Evolutionary conservation across 2,329 filamentous ascomycete genomes (phyloP).

Genomic region (Chrysoporthe deuterocubensis): DNA sequence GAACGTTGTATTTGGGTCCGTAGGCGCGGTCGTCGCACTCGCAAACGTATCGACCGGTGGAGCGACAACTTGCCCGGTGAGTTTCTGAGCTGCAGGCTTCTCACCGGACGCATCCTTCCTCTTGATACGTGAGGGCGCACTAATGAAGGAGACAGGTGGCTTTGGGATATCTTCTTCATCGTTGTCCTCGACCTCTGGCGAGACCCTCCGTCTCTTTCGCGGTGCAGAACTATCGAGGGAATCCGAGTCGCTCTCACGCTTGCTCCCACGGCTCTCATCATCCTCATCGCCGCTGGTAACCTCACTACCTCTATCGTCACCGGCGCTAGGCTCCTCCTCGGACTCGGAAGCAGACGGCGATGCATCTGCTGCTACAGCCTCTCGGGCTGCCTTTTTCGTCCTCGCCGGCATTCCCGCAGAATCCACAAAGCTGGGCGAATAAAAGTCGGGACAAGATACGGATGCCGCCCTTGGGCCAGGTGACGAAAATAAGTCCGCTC

Average conservation of each 20-base stretch:
- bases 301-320: constrained; percentile 18
- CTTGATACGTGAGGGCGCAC: constrained; percentile 59
- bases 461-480: not conserved
- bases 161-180: constrained; percentile 39
- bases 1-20: constrained; percentile 67
- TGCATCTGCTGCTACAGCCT: constrained; percentile 9
- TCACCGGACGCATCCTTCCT: constrained; percentile 36
- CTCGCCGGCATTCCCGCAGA: constrained; percentile 20
- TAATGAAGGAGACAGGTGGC: constrained; percentile 45
- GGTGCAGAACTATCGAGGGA: constrained; percentile 46
- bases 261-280: constrained; percentile 23
- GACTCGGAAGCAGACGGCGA: constrained; percentile 15
- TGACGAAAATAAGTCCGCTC: not conserved
- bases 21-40: constrained; percentile 45
- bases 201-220: constrained; percentile 48
- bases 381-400: constrained; percentile 14
- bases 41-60: constrained; percentile 39
- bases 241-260: constrained; percentile 45
- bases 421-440: not conserved
- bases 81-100: constrained; percentile 18
- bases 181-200: constrained; percentile 35
- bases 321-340: not conserved
- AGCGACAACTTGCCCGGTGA: constrained; percentile 20
- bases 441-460: not conserved
- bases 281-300: constrained; percentile 29